Conservation (phyloP, 2,329 filamentous ascomycete genomes). For the Rachicladosporium sp. region DNA sequence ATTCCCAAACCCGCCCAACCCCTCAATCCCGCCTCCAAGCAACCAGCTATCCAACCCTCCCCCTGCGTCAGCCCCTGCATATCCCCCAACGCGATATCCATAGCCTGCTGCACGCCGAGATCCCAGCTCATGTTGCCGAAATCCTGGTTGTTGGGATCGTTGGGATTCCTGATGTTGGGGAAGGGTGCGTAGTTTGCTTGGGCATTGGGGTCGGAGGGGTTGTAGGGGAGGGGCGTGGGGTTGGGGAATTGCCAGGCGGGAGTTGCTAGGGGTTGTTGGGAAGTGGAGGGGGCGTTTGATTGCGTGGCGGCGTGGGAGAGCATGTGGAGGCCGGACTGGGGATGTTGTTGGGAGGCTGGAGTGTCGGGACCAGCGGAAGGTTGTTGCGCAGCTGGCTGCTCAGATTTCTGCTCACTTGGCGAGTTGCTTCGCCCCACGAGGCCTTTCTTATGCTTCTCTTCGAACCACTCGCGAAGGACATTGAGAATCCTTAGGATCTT, state of each 20-base stretch:
- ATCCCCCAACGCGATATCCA: slow-evolving; percentile 23
- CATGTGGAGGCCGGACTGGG: slow-evolving; percentile 13
- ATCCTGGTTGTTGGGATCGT: background rate
- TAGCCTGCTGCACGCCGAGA: slow-evolving; percentile 22
- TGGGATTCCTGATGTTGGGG: background rate
- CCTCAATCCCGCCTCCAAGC: slow-evolving; percentile 15
- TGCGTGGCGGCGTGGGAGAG: slow-evolving; percentile 15
- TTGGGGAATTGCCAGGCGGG: background rate
- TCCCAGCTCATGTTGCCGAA: slow-evolving; percentile 6
- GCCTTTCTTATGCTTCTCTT: slow-evolving; percentile 22
- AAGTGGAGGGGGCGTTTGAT: background rate
- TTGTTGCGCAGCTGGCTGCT: slow-evolving; percentile 3
- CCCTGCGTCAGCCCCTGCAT: slow-evolving; percentile 18
- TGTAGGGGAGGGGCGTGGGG: background rate
- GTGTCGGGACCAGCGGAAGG: background rate
- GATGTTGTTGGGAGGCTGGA: too few species aligned
- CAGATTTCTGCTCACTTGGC: slow-evolving; percentile 4
- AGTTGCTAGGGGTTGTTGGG: slow-evolving; percentile 1
- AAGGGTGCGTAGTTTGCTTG: background rate
- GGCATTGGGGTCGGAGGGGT: too few species aligned
- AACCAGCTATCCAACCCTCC: slow-evolving; percentile 22
- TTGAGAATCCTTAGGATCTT: slow-evolving; percentile 37
- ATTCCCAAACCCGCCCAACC: background rate
- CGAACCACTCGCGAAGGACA: slow-evolving; percentile 33
- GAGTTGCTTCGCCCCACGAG: slow-evolving; percentile 10